Evolutionary conservation across 2,329 filamentous ascomycete species (phyloP), one percentile per base, ranked within the genome.

Genomic region (Trichoderma guizhouense): DNA sequence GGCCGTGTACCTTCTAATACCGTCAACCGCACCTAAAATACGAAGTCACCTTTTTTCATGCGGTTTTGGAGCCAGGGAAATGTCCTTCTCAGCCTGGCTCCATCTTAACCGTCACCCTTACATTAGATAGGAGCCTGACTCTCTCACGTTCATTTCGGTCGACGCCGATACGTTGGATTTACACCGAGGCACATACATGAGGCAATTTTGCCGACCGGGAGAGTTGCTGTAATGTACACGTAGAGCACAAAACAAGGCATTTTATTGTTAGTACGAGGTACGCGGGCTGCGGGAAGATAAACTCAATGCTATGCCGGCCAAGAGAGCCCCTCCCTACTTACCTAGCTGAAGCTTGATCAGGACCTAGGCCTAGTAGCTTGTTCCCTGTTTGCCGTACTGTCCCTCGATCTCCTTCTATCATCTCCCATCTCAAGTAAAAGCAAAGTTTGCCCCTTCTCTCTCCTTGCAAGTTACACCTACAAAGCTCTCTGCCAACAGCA

Each of bases 131-230:
- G 28, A 61, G 57, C 21, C 55, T 53, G 55, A 36, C 39, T 61
- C 26, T 51, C 26, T 51, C 36, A 34, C 64, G 55, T 63, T 71
- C 63, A 66, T 61, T 71, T 71, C 69, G 62, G 69, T 67, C 63
- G 36, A 66, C 32, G 53, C 62, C 62, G 62, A 66, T 55, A 61
- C 66, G 55, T 34, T 68, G 26, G 26, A n/a, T 67, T 43, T 62
- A 21, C 69, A 67, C 69, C 69, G 69, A 71, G 63, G 69, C 63
- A 39, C 34, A 24, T 24, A 39, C 34, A 24, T 24, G 51, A 60
- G 63, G 62, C 66, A 62, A 69, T 61, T 62, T 62, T 69, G 66
- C 66, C 39, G 55, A 43, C 36, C 36, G 53, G 58, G 3, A 39
- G 30, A 21, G 57, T 51, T 21, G 3, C 18, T 21, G 5, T 51